phyloP scores from a whole-genome alignment of 148 eudicot genomes.

The Amaranthus cruentus region DNA sequence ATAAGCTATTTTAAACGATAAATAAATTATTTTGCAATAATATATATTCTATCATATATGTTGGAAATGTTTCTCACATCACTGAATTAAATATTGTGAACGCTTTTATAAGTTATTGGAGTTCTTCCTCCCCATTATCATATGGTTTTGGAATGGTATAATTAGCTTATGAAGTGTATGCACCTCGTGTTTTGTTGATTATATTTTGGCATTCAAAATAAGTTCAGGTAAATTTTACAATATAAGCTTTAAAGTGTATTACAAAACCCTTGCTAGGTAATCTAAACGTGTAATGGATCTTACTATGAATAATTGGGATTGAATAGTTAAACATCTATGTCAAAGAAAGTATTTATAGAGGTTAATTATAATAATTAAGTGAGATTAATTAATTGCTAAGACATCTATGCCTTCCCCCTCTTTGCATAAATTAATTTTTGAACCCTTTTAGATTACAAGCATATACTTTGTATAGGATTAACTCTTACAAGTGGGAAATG shows the following conservation, averaged over 20 bases:
- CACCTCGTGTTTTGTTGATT: neutral
- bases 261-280: neutral
- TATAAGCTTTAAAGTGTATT: neutral
- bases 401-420: neutral
- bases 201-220: neutral
- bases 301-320: neutral
- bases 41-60: too few species aligned
- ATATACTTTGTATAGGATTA: neutral
- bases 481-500: neutral
- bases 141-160: too few species aligned
- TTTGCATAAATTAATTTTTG: neutral
- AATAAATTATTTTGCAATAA: too few species aligned
- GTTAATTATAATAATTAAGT: neutral
- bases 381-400: neutral
- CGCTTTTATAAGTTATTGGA: too few species aligned
- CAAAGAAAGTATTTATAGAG: slow-evolving; percentile 3
- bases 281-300: neutral
- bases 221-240: neutral
- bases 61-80: too few species aligned
- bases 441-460: neutral
- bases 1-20: too few species aligned
- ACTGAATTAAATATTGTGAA: too few species aligned
- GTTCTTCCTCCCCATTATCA: too few species aligned
- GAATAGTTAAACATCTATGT: neutral
- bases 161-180: too few species aligned